Percentiles rank a stretch among this genome's conserved stretches.
These are phyloP conservation scores for Linnemannia hyalina DNA, from an alignment of 192 early-diverging fungal species.

Conservation along the genomic window DNA sequence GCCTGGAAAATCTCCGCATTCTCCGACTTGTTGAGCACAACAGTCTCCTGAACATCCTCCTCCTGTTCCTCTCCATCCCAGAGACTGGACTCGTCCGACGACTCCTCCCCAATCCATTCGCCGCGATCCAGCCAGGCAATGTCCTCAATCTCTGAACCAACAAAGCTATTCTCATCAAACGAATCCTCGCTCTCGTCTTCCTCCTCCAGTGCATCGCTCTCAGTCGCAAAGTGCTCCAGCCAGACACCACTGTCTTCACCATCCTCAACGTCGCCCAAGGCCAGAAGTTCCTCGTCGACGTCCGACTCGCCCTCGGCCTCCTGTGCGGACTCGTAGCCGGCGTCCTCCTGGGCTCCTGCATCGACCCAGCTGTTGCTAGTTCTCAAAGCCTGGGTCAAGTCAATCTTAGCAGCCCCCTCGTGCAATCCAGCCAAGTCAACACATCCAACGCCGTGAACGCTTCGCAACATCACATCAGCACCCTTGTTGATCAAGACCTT, in stretches of 20 bases:
- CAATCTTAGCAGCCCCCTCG: neutral
- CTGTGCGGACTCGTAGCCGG: constrained; percentile 37
- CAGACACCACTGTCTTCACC: constrained; percentile 37
- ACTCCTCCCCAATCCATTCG: constrained; percentile 50
- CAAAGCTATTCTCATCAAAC: constrained; percentile 36
- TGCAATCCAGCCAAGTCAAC: constrained; percentile 36
- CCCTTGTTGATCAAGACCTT: constrained; percentile 62
- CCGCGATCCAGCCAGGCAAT: constrained; percentile 41
- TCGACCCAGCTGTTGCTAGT: constrained; percentile 55
- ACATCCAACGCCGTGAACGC: constrained; percentile 45
- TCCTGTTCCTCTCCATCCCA: constrained; percentile 31
- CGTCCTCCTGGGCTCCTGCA: constrained; percentile 38
- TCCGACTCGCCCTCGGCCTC: constrained; percentile 45
- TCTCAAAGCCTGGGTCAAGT: constrained; percentile 26
- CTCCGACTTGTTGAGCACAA: neutral
- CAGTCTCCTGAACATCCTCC: neutral
- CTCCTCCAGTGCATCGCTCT: constrained; percentile 39
- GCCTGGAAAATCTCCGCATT: constrained; percentile 39
- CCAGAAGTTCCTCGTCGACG: constrained; percentile 43
- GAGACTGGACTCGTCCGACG: constrained; percentile 41
- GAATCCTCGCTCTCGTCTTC: constrained; percentile 25
- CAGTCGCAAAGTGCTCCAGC: constrained; percentile 45
- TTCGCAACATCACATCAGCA: constrained; percentile 40
- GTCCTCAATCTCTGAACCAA: constrained; percentile 52
- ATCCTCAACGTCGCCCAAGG: constrained; percentile 21